phyloP scores from a whole-genome alignment of 768 basidiomycete species.

The Lanmaoa rubissima region DNA sequence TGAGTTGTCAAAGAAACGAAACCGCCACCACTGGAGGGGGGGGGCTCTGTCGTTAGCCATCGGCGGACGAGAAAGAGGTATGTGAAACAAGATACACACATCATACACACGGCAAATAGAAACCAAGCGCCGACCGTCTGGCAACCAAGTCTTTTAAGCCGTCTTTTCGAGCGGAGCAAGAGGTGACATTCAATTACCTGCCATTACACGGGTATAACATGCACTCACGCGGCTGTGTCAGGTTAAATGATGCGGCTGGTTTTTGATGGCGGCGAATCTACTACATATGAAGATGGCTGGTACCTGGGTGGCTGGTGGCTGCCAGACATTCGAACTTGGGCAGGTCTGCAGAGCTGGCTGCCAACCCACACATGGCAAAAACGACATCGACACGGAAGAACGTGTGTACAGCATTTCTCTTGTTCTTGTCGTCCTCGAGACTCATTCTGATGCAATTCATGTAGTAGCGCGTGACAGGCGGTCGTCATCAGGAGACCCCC shows the following conservation, averaged over 20 bases:
- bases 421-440: background rate
- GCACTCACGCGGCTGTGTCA: constrained; percentile 15
- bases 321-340: background rate
- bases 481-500: background rate
- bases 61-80: background rate
- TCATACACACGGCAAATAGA: constrained; percentile 23
- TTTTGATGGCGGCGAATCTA: constrained; percentile 1
- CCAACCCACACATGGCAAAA: constrained; percentile 6
- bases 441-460: background rate
- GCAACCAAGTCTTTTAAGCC: background rate
- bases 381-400: background rate
- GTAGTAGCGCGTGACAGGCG: background rate
- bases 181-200: constrained; percentile 2
- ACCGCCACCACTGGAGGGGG: constrained; percentile 13
- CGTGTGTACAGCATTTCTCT: constrained; percentile 5
- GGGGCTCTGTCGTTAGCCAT: background rate
- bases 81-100: constrained; percentile 16
- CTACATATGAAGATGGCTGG: constrained; percentile 15
- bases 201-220: background rate
- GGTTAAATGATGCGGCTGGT: constrained; percentile 20
- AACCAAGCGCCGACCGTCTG: constrained; percentile 10
- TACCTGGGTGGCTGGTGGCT: constrained; percentile 16
- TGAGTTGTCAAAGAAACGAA: constrained; percentile 20
- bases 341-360: background rate
- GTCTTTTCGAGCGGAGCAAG: constrained; percentile 26